Percentiles rank a stretch among this genome's conserved stretches.
Evolutionary conservation across 2,329 filamentous ascomycete genomes (phyloP).

Genomic region (Colletotrichum echinochloae): DNA sequence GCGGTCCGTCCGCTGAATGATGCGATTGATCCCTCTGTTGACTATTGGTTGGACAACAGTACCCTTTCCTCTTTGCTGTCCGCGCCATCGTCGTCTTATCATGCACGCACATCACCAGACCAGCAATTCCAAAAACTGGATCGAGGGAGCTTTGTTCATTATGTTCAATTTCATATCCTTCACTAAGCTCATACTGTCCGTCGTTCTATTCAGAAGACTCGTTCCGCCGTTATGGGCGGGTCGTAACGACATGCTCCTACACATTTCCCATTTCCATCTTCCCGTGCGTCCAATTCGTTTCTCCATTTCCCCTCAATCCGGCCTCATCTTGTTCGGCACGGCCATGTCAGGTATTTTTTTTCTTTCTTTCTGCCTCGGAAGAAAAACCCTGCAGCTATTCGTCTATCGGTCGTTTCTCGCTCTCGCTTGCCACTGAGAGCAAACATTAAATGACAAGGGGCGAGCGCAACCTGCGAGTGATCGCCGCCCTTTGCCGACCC

Average conservation of each 20-base stretch:
- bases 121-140: background rate
- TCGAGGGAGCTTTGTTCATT: background rate
- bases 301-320: conserved; percentile 6
- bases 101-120: background rate
- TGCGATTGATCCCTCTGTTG: background rate
- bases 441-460: conserved; percentile 36
- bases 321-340: background rate
- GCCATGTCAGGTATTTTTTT: background rate
- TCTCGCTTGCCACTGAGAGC: conserved; percentile 21
- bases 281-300: conserved; percentile 14
- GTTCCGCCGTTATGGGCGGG: conserved; percentile 11
- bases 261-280: conserved; percentile 27
- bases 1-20: background rate
- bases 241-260: conserved; percentile 32
- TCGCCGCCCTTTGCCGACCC: conserved; percentile 29
- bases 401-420: conserved; percentile 25
- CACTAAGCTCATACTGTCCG: conserved; percentile 24
- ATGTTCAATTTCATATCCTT: conserved; percentile 38
- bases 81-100: background rate
- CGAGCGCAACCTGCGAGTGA: background rate
- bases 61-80: background rate
- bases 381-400: conserved; percentile 4
- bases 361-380: background rate
- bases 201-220: background rate
- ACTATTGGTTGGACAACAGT: too few relatives aligned